Evolutionary conservation across 2,329 filamentous ascomycete genomes (phyloP), one percentile per base, ranked within the genome.

Genomic region (Fusarium nisikadoi): DNA sequence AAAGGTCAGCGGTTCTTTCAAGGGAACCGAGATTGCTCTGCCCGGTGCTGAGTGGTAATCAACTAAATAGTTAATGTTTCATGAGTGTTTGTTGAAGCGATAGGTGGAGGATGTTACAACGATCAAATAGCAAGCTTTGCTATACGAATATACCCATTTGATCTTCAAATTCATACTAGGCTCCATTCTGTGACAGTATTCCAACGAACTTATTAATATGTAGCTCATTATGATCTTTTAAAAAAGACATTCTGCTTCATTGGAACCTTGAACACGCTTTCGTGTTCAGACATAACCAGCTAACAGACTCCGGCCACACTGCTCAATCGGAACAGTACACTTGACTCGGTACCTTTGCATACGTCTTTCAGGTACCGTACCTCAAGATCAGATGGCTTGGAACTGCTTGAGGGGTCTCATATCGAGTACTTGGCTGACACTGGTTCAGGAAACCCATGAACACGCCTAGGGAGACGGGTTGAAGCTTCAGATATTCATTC

Each of bases 1-100:
- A 41, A 78, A 77, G 58, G 79, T 81, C 13, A 78, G 77, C 29
- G 79, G 79, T 25, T 49, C 58, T 1, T 71, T 75, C 39, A 74
- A 76, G 61, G 74, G 74, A 31, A 73, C 61, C 2, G 54, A 47
- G 29, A 58, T 76, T 55, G 74, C 66, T 6, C 49, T 73, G 5
- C 74, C 74, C 4, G 70, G 70, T 19, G 46, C 41, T 13, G 68
- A 71, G 20, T 67, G 64, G 64, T 67, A 67, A 47, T 35, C 19
- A 10, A 25, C 27, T 46, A 16, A 55, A 45, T 50, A 65, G n/a
- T 58, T 65, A 65, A 65, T 65, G 61, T 14, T 43, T 65, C 42
- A 66, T 66, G 63, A 66, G 27, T 23, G 43, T 42, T 53, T 46
- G n/a, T 25, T 25, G n/a, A 33, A 43, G 17, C 35, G 20, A 14